Evolutionary conservation across 1,284 basidiomycete genomes (phyloP), one percentile per base, ranked within the genome.

Genomic region (Irpex sp.): DNA sequence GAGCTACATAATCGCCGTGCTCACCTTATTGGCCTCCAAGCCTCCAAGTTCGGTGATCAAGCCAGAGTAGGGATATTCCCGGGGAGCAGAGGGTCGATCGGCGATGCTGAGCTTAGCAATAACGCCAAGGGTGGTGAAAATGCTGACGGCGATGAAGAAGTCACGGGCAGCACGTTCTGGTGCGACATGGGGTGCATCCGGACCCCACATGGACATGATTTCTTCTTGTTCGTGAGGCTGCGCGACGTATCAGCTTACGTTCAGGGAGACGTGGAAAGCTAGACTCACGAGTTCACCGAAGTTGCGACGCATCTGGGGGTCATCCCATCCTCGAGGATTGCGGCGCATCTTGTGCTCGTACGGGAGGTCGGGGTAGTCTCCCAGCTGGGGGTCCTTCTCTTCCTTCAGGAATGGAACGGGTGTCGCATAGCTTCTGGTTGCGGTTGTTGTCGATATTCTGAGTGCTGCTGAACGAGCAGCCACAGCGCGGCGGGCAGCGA

Each of bases 151-250:
- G 57, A 89, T 74, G 11, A 81, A 68, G 70, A 93, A 89, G 59
- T 88, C 87, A 56, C 80, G 79, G 51, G 88, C 74, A 7, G 92
- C 91, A 1, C 72, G 81, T 15, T 78, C 74, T 46, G 88, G 85
- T 17, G 80, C 75, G 17, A 90, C 77, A 49, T 77, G 74, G 54
- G 90, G 81, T 53, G 86, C 80, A 71, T 96, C 94, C 15, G 93
- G 93, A 54, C 91, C 90, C 93, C 92, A 95, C 90, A 95, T 93
- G 54, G 89, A 90, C 65, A 91, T 78, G 21, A 90, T 79, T 71
- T 96, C 94, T 68, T 95, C 92, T 71, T 87, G 83, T 76, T 94
- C 92, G 68, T 94, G 93, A 39, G 95, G 74, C 93, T 95, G 70
- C 33, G 11, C 5, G 9, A 43, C 31, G 19, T 9, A 53, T 56